Evolutionary conservation across 805 yeast species (phyloP), one percentile per base, ranked within the genome.

Genomic region (Candida pseudoglaebosa): DNA sequence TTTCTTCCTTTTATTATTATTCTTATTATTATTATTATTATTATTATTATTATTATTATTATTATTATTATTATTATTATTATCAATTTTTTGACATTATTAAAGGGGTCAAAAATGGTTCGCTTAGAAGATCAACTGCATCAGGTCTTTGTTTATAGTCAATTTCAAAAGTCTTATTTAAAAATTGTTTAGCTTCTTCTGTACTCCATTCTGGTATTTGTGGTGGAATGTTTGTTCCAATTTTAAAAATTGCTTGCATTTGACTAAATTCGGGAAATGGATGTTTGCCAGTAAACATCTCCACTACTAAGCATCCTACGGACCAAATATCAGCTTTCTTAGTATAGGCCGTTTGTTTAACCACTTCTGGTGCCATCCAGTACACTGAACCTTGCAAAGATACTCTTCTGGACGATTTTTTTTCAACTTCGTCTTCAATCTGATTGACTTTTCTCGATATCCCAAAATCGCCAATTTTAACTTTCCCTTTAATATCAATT

Each of bases 321-420:
- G 96, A 87, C 99, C 99, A 93, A 18, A 93, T 88, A 58, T 93
- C 99, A 0, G 96, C 95, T 59, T 87, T 88, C 28, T 84, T 81
- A 1, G 98, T 91, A 38, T 91, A 86, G 0, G 89, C 86, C 2
- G 86, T 82, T 54, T 90, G 97, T 52, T 89, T 87, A 13, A 93
- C 98, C 6, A 93, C 98, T 57, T 93, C 99, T 0, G 99, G 99
- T 0, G 99, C 98, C 99, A 93, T 93, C 98, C 99, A 93, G 56
- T 83, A 93, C 0, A 91, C 71, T 41, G 96, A 87, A 0, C 99
- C 99, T 61, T 91, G 97, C 38, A 88, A 64, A 0, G 96, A 88
- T 2, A 86, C 90, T 32, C 97, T 75, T 39, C 71, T 59, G 10
- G 67, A 57, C n/a, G 61, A 53, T 48, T 61, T 62, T 19, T 59